Base-by-base conservation (phyloP, 192 early-diverging fungal genomes). In the Helicostylum pulchrum region DNA sequence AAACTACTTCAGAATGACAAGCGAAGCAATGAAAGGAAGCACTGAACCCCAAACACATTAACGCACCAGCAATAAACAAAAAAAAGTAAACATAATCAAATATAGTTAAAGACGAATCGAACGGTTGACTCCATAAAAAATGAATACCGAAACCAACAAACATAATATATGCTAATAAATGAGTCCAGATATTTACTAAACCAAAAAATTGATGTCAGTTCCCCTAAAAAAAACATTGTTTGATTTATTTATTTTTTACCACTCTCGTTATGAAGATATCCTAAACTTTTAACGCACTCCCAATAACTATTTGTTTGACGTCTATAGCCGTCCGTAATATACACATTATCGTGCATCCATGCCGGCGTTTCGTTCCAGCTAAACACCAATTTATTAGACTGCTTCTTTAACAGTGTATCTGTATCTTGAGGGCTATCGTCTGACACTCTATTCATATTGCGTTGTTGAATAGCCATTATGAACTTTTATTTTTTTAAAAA, bases 221-320 rank as follows among this genome's bases (percentile, higher is more conserved):
- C 36, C 36, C n/a, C n/a, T n/a, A n/a, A n/a, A n/a, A n/a, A 9
- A 6, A 9, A 6, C 36, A 39, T 39, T 39, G 9, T 39, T 36
- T 5, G 34, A 15, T 30, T 31, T 42, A 19, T 26, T 7, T 39
- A 15, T 11, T n/a, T 48, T 65, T 63, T 75, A 82, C 91, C 94
- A 45, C 85, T 89, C 74, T 98, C 96, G 71, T 98, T 98, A 77
- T 98, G 94, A 19, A 94, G 52, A 75, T 90, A 95, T 19, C 85
- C 78, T 60, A 94, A 67, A 9, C 92, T 90, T 15, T 81, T 74
- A 34, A 91, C 62, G 74, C 94, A 98, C 59, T 76, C 85, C 2
- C 39, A 61, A 70, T 90, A 95, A 50, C 90, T 93, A 60, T 88
- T 77, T 7, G 82, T 82, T 32, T 89, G 86, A 20, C 83, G 80